A percentile compares a stretch with the other conserved stretches of the same genome.
phyloP scores from a whole-genome alignment of 805 yeast species.

The Ogataea salicorniae region DNA sequence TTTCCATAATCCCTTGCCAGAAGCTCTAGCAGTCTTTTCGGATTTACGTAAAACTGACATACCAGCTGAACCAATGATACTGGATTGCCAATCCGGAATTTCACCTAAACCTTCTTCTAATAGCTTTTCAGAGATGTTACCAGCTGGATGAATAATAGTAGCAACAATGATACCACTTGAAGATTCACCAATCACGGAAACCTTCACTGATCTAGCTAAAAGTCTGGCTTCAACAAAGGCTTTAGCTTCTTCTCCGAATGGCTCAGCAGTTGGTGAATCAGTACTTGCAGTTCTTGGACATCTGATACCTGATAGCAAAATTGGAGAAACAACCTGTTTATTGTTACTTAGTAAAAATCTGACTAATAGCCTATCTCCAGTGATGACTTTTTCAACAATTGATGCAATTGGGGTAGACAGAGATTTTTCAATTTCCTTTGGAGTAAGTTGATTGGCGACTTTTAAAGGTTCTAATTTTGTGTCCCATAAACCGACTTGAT shows the following conservation, averaged over 20 bases:
- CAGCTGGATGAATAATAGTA: conserved; percentile 64
- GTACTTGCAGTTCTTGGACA: conserved; percentile 61
- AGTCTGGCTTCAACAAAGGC: conserved; percentile 58
- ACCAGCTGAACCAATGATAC: conserved; percentile 55
- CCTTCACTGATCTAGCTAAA: conserved; percentile 54
- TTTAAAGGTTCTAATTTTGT: conserved; percentile 22
- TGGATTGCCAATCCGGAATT: conserved; percentile 77
- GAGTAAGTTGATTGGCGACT: conserved; percentile 25
- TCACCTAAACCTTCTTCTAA: conserved; percentile 68
- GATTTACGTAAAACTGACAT: conserved; percentile 61
- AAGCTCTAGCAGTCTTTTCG: conserved; percentile 55
- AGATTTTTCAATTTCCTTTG: conserved; percentile 33
- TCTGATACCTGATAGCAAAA: conserved; percentile 68
- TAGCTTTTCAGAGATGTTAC: conserved; percentile 65
- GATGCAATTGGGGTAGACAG: conserved; percentile 41
- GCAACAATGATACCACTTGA: conserved; percentile 59
- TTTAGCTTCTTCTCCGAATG: conserved; percentile 63
- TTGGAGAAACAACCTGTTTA: conserved; percentile 54
- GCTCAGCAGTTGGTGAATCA: conserved; percentile 40
- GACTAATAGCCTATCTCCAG: conserved; percentile 73
- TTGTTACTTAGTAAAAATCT: conserved; percentile 42
- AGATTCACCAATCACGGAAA: conserved; percentile 54
- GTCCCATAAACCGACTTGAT: conserved; percentile 55
- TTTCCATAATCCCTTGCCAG: conserved; percentile 57
- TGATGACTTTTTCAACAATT: conserved; percentile 68